Percentiles rank a stretch among this genome's conserved stretches.
Evolutionary conservation across 495 filamentous ascomycete species (phyloP).

Genomic region (Penicillium bovifimosum): DNA sequence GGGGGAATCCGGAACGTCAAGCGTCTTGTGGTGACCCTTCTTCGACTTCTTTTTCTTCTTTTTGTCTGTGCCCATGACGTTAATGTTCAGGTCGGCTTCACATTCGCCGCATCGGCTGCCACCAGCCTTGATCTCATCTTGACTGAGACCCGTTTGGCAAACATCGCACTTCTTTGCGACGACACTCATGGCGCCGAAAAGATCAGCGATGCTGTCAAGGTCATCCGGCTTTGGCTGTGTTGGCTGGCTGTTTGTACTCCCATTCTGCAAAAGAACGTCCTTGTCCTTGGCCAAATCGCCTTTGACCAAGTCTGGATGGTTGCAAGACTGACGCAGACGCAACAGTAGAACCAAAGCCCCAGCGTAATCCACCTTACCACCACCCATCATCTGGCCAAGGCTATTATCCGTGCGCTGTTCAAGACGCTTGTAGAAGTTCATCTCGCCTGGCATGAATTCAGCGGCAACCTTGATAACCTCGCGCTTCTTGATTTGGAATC

Average conservation of each 20-base stretch:
- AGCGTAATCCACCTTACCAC: conserved; percentile 66
- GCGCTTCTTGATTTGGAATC: conserved; percentile 81
- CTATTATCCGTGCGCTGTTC: conserved; percentile 79
- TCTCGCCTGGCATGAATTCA: conserved; percentile 74
- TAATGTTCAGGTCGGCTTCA: conserved; percentile 55
- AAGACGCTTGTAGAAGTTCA: conserved; percentile 76
- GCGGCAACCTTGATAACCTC: conserved; percentile 76
- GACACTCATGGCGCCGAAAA: conserved; percentile 79
- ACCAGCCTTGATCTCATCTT: conserved; percentile 51
- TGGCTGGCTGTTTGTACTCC: conserved; percentile 36
- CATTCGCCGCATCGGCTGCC: conserved; percentile 68
- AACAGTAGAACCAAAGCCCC: conserved; percentile 83
- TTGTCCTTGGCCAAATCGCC: conserved; percentile 80
- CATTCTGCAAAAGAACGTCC: conserved; percentile 69
- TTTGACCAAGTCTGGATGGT: conserved; percentile 83
- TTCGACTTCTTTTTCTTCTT: conserved; percentile 45
- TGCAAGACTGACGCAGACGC: conserved; percentile 86
- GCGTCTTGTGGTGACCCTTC: conserved; percentile 22
- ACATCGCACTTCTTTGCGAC: conserved; percentile 81
- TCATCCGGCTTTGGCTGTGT: conserved; percentile 51
- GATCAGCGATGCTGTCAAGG: conserved; percentile 76
- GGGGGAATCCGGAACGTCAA: conserved; percentile 18
- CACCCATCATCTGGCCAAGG: conserved; percentile 81
- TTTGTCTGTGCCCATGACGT: conserved; percentile 35
- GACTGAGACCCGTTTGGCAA: conserved; percentile 66